Base-by-base conservation (phyloP, 495 filamentous ascomycete genomes). In the Aspergillus coremiiformis region DNA sequence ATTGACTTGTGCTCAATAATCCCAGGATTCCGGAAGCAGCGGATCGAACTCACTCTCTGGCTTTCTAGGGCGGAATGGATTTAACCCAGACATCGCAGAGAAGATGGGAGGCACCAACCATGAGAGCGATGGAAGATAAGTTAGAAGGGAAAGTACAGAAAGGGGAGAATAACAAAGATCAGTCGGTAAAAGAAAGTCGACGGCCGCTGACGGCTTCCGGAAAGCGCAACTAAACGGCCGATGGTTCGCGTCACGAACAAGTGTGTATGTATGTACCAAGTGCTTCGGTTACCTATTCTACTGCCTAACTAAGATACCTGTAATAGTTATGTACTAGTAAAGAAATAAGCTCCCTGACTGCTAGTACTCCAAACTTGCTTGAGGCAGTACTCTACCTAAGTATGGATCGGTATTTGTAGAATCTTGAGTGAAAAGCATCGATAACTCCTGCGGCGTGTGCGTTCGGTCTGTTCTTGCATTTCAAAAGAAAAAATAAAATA, bases 21-120 rank as follows among this genome's bases (percentile, higher is more conserved):
- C 39, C 30, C 26, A 14, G 30, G 27, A 37, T 44, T 37, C 37
- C 52, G 58, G 55, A 59, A 60, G 48, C 47, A 49, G 53, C 55
- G 62, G 59, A 50, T 47, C 46, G 30, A 50, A 60, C 66, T 66
- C 52, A 73, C 71, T 59, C 56, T 68, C 62, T 42, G 61, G 33
- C 47, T 68, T 68, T 54, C 63, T 76, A 65, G 64, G 67, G 64
- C 77, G 77, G 64, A 80, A 80, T 66, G 77, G 77, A 75, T 80
- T 80, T 62, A 67, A 76, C 63, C 70, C 74, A 72, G 77, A 74
- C 77, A 80, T 80, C 57, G 68, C 66, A 69, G 49, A 66, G 62
- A 49, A 59, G 55, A 45, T 61, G 65, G 47, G 58, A 55, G 47
- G 62, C 49, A 53, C 58, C 58, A 58, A 51, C 54, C 57, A 67